Base-by-base conservation (phyloP, 768 basidiomycete genomes). In the Epithele typhae region DNA sequence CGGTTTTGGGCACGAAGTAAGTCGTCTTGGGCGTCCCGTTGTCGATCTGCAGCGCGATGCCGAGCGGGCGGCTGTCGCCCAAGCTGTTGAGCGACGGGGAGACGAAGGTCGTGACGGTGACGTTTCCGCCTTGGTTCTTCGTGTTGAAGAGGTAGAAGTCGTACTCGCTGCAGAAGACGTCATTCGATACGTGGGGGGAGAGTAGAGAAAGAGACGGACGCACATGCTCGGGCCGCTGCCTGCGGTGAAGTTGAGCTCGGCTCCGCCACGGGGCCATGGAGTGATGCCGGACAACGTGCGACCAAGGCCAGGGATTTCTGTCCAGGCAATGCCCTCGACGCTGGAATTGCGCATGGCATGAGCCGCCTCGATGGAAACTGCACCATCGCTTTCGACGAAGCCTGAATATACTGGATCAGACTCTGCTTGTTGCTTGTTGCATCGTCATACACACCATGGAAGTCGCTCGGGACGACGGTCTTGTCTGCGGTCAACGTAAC, bases 151-250 rank as follows among this genome's bases (percentile, higher is more conserved):
- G 77, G 64, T 67, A 77, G 60, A 85, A 82, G 61, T 82, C 79
- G 61, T 86, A 87, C 61, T 81, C 76, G 42, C 79, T 80, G 52
- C 5, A 23, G 24, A 36, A 10, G 35, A 33, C 15, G 38, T 36
- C 36, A 46, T 24, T 6, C 7, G 9, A 19, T 49, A 24, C 21
- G 18, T 8, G 11, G 18, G 25, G 14, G 14, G 27, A 30, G 8
- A 30, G n/a, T n/a, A n/a, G n/a, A n/a, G n/a, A n/a, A n/a, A n/a
- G n/a, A n/a, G n/a, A n/a, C 18, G 23, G 4, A 40, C 40, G 59
- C 77, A 81, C 78, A 85, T 55, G 19, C 72, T 71, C 11, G 85
- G 83, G 1, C 84, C 84, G 5, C 69, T 58, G n/a, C 84, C 84
- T 24, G 73, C 72, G 7, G 76, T 71, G 62, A 82, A 85, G 59